Percentiles rank a stretch among this genome's conserved stretches.
These are phyloP conservation scores for Tetraselmis striata DNA, from an alignment of 139 green algal species.

Conservation along the genomic window DNA sequence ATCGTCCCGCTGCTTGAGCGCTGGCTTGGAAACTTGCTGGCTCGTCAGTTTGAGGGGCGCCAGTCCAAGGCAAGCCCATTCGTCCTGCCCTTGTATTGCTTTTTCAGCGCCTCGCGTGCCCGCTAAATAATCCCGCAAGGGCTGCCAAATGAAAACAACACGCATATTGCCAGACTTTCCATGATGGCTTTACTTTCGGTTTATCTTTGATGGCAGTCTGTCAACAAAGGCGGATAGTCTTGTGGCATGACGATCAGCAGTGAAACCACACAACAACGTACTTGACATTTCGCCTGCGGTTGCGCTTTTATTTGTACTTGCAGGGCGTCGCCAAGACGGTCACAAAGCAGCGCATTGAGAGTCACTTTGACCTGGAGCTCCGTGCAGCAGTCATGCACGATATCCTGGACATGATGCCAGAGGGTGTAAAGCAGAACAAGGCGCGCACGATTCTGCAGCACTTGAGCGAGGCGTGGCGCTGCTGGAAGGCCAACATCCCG, in stretches of 20 bases:
- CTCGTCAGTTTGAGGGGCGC: constrained; percentile 96
- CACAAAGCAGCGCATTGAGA: constrained; percentile 98
- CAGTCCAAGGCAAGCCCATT: constrained; percentile 70
- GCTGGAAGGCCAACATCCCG: constrained; percentile 96
- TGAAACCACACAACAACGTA: no score
- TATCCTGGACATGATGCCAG: constrained; percentile 99
- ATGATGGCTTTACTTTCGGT: no score
- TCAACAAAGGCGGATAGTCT: neutral
- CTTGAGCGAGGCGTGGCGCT: constrained; percentile 96
- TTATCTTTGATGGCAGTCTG: neutral
- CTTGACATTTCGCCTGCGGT: neutral
- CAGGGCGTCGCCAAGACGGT: constrained; percentile 92
- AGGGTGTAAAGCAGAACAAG: constrained; percentile 93
- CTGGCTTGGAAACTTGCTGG: constrained; percentile 99
- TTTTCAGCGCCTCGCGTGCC: no score
- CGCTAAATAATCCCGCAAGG: no score
- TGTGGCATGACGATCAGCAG: no score
- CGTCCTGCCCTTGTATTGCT: no score
- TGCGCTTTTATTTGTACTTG: neutral
- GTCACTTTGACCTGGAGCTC: constrained; percentile 98
- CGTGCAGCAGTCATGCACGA: constrained; percentile 97
- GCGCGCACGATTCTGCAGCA: constrained; percentile 97
- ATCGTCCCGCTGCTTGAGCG: constrained; percentile 96
- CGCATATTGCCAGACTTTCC: no score
- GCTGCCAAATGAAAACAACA: no score